Base-by-base conservation (phyloP, 2,329 filamentous ascomycete species). In the Fulvia fulva region DNA sequence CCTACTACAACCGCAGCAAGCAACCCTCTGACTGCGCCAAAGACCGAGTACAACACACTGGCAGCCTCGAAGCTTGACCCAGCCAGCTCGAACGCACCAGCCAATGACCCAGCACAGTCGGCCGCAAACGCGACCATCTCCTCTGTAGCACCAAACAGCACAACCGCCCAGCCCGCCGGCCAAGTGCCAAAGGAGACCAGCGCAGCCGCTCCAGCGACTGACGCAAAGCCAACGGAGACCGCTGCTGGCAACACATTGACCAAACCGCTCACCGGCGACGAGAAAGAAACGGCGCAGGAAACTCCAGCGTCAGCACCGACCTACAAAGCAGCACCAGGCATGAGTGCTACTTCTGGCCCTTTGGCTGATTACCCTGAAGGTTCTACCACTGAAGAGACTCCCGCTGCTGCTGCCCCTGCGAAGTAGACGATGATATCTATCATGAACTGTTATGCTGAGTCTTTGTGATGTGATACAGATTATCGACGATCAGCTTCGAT, bases 261-360 rank as follows among this genome's bases (percentile, higher is more conserved):
- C n/a, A 22, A 30, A 41, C 46, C 51, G 23, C 19, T 22, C n/a
- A 19, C n/a, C 1, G 43, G 14, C 11, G 25, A 46, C 26, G 52
- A 59, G 28, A 55, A 58, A 30, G 56, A 47, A 14, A 3, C 52
- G 16, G 41, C 49, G 21, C 50, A 49, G 26, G 51, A 50, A 12
- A 43, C 46, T 14, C 44, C 53, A 51, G 8, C 43, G 6, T 19
- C 54, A 44, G 23, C 44, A 16, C 32, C 47, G 21, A 19, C 55
- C 3, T n/a, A 21, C 46, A 34, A 53, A 1, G 56, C 54, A 30
- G 49, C 59, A 41, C 54, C 60, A 9, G 59, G 60, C 26, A 64
- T 66, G 64, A 63, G 60, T 54, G 64, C 64, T n/a, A 66, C 64
- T 2, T 62, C 58, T 11, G 64, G 64, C n/a, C 64, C 64, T 12